Percentiles rank a stretch among this genome's conserved stretches.
phyloP scores from a whole-genome alignment of 192 early-diverging fungal species.

The Coemansia sp. region DNA sequence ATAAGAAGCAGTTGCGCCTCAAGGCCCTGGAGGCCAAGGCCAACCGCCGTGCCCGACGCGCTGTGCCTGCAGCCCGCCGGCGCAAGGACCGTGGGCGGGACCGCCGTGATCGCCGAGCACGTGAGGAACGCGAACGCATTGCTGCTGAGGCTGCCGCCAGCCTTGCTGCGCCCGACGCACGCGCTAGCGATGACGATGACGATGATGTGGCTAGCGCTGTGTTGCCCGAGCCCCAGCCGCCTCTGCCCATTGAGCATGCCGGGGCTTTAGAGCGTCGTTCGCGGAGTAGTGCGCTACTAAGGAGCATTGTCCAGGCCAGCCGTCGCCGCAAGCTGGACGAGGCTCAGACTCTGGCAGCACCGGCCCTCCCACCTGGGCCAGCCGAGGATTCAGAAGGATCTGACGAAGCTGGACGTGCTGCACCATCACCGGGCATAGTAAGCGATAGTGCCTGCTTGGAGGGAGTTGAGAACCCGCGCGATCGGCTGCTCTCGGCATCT shows the following conservation, averaged over 20 bases:
- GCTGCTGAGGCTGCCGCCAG: constrained; percentile 35
- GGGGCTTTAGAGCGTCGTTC: constrained; percentile 25
- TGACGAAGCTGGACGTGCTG: background rate
- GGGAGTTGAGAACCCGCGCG: background rate
- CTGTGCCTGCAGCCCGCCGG: constrained; percentile 34
- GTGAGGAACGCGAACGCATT: constrained; percentile 33
- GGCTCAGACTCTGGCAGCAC: background rate
- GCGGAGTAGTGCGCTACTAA: constrained; percentile 36
- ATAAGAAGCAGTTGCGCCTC: constrained; percentile 70
- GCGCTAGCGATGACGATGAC: constrained; percentile 9
- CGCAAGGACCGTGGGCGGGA: constrained; percentile 51
- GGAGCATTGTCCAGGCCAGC: constrained; percentile 46
- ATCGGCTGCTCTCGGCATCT: background rate
- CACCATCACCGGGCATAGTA: background rate
- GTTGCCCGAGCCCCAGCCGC: background rate
- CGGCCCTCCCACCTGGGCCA: background rate
- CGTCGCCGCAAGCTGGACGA: constrained; percentile 33
- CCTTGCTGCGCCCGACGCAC: background rate
- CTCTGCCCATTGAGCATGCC: background rate
- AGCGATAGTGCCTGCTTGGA: background rate
- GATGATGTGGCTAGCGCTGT: background rate
- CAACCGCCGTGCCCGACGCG: constrained; percentile 36
- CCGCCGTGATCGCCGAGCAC: constrained; percentile 28
- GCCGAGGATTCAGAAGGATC: background rate
- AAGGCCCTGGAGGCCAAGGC: constrained; percentile 60